Base-by-base conservation (phyloP, 2,329 filamentous ascomycete species). In the Xylariaceae sp. region DNA sequence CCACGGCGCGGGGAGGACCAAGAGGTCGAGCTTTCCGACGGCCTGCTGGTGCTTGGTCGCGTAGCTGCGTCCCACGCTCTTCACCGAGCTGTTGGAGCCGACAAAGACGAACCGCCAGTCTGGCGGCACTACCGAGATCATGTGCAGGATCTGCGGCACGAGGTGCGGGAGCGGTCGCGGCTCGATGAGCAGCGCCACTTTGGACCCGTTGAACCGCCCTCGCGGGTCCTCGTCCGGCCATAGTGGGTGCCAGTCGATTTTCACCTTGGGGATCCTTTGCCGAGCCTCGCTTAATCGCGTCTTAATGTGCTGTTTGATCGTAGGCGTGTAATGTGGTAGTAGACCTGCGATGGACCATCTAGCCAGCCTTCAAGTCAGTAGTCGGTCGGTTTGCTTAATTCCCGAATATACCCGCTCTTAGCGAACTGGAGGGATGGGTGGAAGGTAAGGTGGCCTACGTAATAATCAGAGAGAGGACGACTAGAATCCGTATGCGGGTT, bases 61-160 rank as follows among this genome's bases (percentile, higher is more conserved):
- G 49, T 75, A 76, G 53, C 77, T 76, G 37, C 78, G 72, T 21
- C 74, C 74, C 8, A 85, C 70, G 59, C 73, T 75, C 39, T 75
- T 70, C 21, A 80, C 75, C 50, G 80, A 83, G 62, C 76, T 70
- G 29, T 76, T 74, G 28, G 80, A 79, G 48, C 81, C 81, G 60
- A 83, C 74, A 66, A 83, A 82, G 59, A 80, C 66, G 67, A 83
- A 82, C 40, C 76, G 78, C 82, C 82, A 84, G 65, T 84, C 81
- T 6, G 79, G 77, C 2, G 81, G 81, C 1, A 82, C 78, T 19
- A 82, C 79, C 3, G 76, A 71, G 29, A 80, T 78, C 76, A 82
- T 82, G 70, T 83, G 80, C 36, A 82, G 70, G 23, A 82, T 73
- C 55, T 79, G 76, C 2, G 81, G 79, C 0, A 77, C 78, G 3